Evolutionary conservation across 805 yeast species (phyloP).

Genomic region (Metschnikowia corniflorae): DNA sequence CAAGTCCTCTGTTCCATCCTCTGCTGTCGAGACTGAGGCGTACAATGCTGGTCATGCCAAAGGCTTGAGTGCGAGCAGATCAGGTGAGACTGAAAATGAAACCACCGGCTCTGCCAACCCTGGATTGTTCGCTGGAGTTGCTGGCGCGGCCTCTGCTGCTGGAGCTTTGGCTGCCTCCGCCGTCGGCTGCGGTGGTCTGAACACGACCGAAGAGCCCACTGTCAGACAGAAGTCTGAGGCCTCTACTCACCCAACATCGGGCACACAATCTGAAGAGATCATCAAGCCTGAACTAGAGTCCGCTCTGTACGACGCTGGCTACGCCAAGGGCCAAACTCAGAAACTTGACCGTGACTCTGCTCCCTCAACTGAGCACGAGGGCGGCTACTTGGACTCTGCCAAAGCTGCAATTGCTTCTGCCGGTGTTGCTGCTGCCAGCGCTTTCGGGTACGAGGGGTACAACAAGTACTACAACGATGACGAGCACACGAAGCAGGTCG

Average conservation of each 20-base stretch:
- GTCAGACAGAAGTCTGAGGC: not conserved
- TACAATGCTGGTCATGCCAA: conserved; percentile 15
- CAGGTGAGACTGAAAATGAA: not conserved
- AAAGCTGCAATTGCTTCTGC: conserved; percentile 19
- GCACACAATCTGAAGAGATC: not conserved
- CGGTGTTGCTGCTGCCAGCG: conserved; percentile 22
- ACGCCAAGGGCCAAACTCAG: conserved; percentile 4
- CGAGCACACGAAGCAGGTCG: conserved; percentile 6
- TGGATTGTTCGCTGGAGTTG: conserved; percentile 13
- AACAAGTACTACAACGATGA: conserved; percentile 13
- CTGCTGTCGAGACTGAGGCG: conserved; percentile 6
- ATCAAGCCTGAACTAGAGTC: conserved; percentile 7
- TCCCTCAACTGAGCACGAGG: not conserved
- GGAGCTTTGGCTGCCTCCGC: conserved; percentile 19
- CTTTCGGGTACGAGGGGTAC: conserved; percentile 20
- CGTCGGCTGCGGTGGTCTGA: conserved; percentile 4
- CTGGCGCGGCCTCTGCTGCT: conserved; percentile 13
- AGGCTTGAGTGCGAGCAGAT: conserved; percentile 1
- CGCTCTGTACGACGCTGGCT: conserved; percentile 8
- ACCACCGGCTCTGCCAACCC: conserved; percentile 9
- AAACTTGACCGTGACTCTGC: not conserved
- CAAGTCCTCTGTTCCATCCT: not conserved
- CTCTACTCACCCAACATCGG: not conserved
- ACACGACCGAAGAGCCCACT: not conserved
- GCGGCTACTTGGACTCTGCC: conserved; percentile 13